Base-by-base conservation (phyloP, 257 asterid species). In the Scutellaria barbata region DNA sequence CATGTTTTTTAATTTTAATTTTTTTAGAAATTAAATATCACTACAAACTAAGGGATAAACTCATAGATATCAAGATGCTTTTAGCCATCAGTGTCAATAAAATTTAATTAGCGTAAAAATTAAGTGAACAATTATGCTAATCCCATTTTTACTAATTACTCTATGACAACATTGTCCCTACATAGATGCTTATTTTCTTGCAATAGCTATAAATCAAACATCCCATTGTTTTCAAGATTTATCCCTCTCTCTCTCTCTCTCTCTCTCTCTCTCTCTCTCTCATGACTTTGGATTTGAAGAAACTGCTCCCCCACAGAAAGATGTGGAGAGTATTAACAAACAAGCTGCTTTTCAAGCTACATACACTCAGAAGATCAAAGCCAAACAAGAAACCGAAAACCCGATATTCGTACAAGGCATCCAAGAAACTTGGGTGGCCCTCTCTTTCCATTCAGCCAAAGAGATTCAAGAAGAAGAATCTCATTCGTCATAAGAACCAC, bases 271-370 rank as follows among this genome's bases (percentile, higher is more conserved):
- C 71, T 18, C 66, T 10, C 18, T 17, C 42, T 33, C 6, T 11
- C 6, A 87, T 89, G 96, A 16, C 86, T 77, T 58, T 83, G 80
- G 86, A 77, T 55, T 72, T 85, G 57, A 82, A 66, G 68, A 77
- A 74, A 74, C 56, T 89, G 41, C 54, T 83, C 8, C 88, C 89
- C 33, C 74, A 83, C 7, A 80, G 39, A 53, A 86, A 81, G 73
- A 57, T 82, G 18, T 89, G 96, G 96, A 87, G 74, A 37, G 11
- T 81, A 20, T 51, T 92, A 25, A 83, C 79, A 46, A 77, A 42
- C 70, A 88, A 78, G 40, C 61, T 91, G 5, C 89, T 84, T 22
- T 71, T 68, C 86, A 84, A 83, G 58, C 84, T 85, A 30, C 35
- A 30, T 5, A 30, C 77, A 74, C 35, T 56, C 42, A 52, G 41